These are phyloP conservation scores for Cutaneotrichosporon sp. DNA, from an alignment of 1,284 basidiomycete species.

Conservation along the genomic window DNA sequence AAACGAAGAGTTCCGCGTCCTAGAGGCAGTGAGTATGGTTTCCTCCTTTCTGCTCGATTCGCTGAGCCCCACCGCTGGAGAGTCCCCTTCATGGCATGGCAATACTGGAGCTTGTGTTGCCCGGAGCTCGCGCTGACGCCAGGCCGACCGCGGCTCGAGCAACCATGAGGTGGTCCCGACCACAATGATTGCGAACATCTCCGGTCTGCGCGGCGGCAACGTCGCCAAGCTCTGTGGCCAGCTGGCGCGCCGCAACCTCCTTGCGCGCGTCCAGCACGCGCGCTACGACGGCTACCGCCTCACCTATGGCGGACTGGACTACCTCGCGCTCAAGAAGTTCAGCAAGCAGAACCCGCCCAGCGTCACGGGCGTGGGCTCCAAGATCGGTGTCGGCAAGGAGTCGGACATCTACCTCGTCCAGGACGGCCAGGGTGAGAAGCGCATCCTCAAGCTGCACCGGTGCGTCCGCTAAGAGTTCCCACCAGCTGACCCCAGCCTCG, in stretches of 20 bases:
- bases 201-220: slow-evolving; percentile 84
- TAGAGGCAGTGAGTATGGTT: slow-evolving; percentile 72
- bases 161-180: slow-evolving; percentile 97
- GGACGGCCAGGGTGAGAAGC: slow-evolving; percentile 74
- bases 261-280: slow-evolving; percentile 85
- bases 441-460: slow-evolving; percentile 92
- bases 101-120: background rate
- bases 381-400: slow-evolving; percentile 98
- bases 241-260: slow-evolving; percentile 86
- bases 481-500: slow-evolving; percentile 63
- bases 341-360: slow-evolving; percentile 80
- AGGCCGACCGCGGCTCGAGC: slow-evolving; percentile 98
- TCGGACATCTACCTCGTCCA: slow-evolving; percentile 95
- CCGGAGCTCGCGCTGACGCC: slow-evolving; percentile 13
- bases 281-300: slow-evolving; percentile 97
- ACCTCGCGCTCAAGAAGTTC: slow-evolving; percentile 87
- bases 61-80: too few species aligned
- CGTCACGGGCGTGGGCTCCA: slow-evolving; percentile 48
- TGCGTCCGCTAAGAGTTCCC: slow-evolving; percentile 38
- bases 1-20: slow-evolving; percentile 88
- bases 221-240: slow-evolving; percentile 90
- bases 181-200: slow-evolving; percentile 84
- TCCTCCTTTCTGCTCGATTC: too few species aligned
- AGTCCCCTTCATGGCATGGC: too few species aligned
- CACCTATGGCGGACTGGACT: slow-evolving; percentile 98